phyloP scores from a whole-genome alignment of 805 yeast genomes.

The Cyberlindnera maritima region DNA sequence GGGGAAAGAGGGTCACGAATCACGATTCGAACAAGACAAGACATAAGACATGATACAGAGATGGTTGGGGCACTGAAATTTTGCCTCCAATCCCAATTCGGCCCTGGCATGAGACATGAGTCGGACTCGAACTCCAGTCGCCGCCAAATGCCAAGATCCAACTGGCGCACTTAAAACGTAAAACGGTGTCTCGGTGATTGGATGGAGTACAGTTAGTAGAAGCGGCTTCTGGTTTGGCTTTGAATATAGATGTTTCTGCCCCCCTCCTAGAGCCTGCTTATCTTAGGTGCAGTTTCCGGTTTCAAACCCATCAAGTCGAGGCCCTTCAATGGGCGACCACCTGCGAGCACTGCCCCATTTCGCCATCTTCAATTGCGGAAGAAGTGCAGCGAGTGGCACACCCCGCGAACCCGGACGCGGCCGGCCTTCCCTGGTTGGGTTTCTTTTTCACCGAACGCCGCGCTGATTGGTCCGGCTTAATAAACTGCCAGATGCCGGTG shows the following conservation, averaged over 20 bases:
- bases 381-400: conserved; percentile 2
- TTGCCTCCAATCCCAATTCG: too few species aligned
- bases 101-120: too few species aligned
- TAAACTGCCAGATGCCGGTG: conserved; percentile 9
- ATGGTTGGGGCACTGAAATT: too few species aligned
- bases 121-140: too few species aligned
- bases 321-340: not conserved
- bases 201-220: not conserved
- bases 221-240: not conserved
- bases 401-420: conserved; percentile 9
- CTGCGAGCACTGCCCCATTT: conserved; percentile 3
- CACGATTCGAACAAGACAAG: too few species aligned
- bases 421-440: conserved; percentile 6
- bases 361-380: not conserved
- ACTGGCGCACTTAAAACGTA: too few species aligned
- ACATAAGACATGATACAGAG: too few species aligned
- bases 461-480: conserved; percentile 9
- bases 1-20: too few species aligned
- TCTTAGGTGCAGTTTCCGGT: too few species aligned
- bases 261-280: too few species aligned
- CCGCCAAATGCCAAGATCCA: not conserved
- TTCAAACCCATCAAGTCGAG: too few species aligned
- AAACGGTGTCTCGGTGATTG: conserved; percentile 1
- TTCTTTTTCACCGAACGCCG: conserved; percentile 1
- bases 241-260: too few species aligned